Conservation (phyloP, 2,329 filamentous ascomycete genomes). For the Thermothelomyces thermophilus region DNA sequence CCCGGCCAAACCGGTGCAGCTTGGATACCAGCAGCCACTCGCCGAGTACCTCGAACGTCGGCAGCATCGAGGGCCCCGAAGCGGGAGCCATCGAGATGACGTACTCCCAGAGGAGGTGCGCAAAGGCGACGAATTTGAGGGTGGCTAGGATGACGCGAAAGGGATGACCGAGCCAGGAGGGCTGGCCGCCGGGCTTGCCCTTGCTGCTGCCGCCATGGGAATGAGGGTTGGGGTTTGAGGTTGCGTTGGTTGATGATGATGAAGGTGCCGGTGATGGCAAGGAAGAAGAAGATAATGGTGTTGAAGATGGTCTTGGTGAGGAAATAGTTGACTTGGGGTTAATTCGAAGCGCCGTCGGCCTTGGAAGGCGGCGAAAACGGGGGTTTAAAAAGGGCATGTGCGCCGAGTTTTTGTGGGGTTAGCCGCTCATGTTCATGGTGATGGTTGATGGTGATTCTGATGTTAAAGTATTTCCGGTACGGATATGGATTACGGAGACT, state of each 20-base stretch:
- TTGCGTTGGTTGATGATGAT: neutral
- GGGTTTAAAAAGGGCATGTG: conserved; percentile 6
- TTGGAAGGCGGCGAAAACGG: conserved; percentile 10
- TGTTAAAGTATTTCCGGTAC: too few relatives aligned
- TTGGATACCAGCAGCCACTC: conserved; percentile 65
- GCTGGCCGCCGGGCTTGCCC: neutral
- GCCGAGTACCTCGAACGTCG: conserved; percentile 63
- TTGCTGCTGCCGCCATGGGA: neutral
- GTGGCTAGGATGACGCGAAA: conserved; percentile 39
- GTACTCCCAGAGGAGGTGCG: conserved; percentile 53
- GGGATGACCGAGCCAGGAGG: conserved; percentile 34
- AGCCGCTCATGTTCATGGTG: conserved; percentile 3
- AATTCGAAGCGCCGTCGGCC: conserved; percentile 1
- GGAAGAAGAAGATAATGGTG: too few relatives aligned
- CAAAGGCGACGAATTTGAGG: conserved; percentile 40
- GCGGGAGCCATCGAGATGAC: conserved; percentile 53
- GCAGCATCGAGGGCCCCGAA: conserved; percentile 80
- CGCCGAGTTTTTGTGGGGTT: neutral
- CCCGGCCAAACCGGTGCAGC: conserved; percentile 60
- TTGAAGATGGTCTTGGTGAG: too few relatives aligned
- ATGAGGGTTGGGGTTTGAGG: neutral
- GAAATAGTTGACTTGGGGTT: neutral
- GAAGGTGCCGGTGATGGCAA: neutral
- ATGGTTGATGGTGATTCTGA: too few relatives aligned
- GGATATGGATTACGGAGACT: neutral